Base-by-base conservation (phyloP, 2,329 filamentous ascomycete genomes). In the Lasiodiplodia hormozganensis region DNA sequence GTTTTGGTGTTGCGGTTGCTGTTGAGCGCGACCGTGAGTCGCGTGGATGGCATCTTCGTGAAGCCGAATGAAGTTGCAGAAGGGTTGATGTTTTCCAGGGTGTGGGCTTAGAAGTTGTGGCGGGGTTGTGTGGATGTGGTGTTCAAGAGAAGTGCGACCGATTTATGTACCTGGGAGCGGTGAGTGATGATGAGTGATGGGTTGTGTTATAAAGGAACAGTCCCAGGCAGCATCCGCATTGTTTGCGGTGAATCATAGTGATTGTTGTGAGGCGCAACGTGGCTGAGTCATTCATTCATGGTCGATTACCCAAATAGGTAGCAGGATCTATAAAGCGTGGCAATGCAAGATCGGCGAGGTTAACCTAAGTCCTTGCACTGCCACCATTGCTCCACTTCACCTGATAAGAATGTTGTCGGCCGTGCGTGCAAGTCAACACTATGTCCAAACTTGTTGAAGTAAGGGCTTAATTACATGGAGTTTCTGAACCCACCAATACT, bases 21-120 rank as follows among this genome's bases (percentile, higher is more conserved):
- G 71, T 78, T 79, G n/a, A 72, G 71, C 58, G 73, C 73, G 56
- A 79, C 43, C 7, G 76, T 78, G 66, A 79, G 57, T 67, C 76
- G 75, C 36, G 57, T 68, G 18, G 57, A 54, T 23, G 49, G 49
- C 62, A 65, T 65, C 10, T 38, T 31, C 6, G 21, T 64, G 49
- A 36, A 25, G 49, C 18, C 12, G 10, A 23, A 36, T 11, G n/a
- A 34, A 12, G 21, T 38, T 38, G 34, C 8, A 38, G 18, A 21
- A 21, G 21, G 18, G 28, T 25, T 40, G 31, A 28, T 38, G 62
- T 25, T 53, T 4, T 65, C 40, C n/a, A 47, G 43, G 8, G 3
- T 21, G n/a, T 21, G 43, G 8, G n/a, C 21, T 7, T 43, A n/a
- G 40, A n/a, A 18, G 40, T 43, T 43, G 40, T 43, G 40, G 40